Evolutionary conservation across 2,329 filamentous ascomycete species (phyloP), one percentile per base, ranked within the genome.

Genomic region (Thielaviopsis populi): DNA sequence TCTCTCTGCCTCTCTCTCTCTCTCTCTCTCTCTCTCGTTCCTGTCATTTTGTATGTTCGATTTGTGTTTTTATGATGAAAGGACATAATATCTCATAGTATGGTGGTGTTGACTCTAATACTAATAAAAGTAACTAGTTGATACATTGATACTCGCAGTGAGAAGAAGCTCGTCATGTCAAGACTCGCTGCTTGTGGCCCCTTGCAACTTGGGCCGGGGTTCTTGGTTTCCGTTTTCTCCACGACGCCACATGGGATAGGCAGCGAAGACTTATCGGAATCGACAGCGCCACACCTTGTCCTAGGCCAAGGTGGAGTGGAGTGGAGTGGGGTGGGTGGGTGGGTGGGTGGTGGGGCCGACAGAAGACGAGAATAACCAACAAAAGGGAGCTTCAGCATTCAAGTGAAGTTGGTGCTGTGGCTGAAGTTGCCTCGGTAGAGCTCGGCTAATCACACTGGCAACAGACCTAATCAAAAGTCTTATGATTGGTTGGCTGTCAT

Each of bases 371-470:
- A 37, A 37, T 8, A 37, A n/a, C n/a, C n/a, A 17, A 33, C 8
- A 33, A 7, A 54, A 24, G 50, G 33, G 27, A 37, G 27, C 27
- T 37, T 56, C 27, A 56, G 53, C 27, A 56, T 17, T 15, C 2
- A 17, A 11, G 10, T 30, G 24, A 37, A 27, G 54, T 40, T 56
- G 19, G n/a, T 19, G 24, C 19, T 65, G 64, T 65, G 60, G 60
- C 60, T 58, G 50, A 53, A 60, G 40, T 27, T 59, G 62, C 63
- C 66, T 67, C 66, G 66, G 66, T 59, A 66, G 61, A 59, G 50
- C 59, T 67, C 66, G 66, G 66, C 59, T 67, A 67, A 66, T 61
- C 59, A 40, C 37, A 37, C 53, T 53, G 46, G 50, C 53, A 62
- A 50, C 30, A 58, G 60, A 54, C 24, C 42, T 62, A 66, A 66